Percentiles rank a stretch among this genome's conserved stretches.
These are phyloP conservation scores for Auricularia sp. DNA, from an alignment of 768 basidiomycete species.

Conservation along the genomic window DNA sequence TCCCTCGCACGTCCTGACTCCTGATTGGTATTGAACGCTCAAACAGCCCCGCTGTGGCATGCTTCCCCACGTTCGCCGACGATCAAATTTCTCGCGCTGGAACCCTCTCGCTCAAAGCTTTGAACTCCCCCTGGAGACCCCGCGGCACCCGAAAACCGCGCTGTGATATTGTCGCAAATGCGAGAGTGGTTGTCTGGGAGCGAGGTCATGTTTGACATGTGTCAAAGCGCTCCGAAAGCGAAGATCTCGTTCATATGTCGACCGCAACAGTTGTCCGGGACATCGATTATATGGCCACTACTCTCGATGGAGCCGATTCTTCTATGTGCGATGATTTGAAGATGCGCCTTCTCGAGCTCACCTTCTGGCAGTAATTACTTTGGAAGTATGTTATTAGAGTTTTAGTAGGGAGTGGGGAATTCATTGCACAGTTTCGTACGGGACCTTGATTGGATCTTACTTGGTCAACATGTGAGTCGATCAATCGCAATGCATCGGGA, in stretches of 20 bases:
- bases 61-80: conserved; percentile 6
- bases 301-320: conserved; percentile 9
- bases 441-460: conserved; percentile 11
- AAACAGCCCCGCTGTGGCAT: conserved; percentile 6
- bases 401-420: neutral
- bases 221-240: conserved; percentile 4
- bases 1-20: too few relatives aligned
- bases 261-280: conserved; percentile 11
- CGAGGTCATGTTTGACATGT: conserved; percentile 7
- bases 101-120: conserved; percentile 9
- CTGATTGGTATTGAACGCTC: neutral
- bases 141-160: neutral
- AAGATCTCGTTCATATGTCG: conserved; percentile 11
- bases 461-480: conserved; percentile 12
- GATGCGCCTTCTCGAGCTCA: too few relatives aligned
- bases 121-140: conserved; percentile 7
- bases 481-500: neutral
- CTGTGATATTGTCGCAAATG: conserved; percentile 1
- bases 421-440: conserved; percentile 8
- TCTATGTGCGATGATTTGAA: conserved; percentile 6
- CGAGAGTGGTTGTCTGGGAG: conserved; percentile 3
- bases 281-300: conserved; percentile 10
- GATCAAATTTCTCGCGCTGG: conserved; percentile 3
- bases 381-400: neutral
- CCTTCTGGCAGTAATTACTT: conserved; percentile 9